Conservation (phyloP, 1,284 basidiomycete genomes). For the Cryptococcus sp. region DNA sequence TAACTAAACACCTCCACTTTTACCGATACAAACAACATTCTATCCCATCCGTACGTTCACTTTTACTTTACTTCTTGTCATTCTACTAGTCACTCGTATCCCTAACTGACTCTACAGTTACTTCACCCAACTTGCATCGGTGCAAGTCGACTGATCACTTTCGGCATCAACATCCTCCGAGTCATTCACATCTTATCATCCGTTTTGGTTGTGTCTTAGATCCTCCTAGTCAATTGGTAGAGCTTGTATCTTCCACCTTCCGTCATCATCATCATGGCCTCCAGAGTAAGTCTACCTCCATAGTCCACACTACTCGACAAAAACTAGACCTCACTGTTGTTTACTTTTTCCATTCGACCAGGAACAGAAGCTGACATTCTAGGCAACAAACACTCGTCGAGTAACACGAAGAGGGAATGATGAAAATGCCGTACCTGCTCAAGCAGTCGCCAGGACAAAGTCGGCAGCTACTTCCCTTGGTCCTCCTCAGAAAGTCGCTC, state of each 20-base stretch:
- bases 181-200: too few species aligned
- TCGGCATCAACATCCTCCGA: too few species aligned
- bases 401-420: slow-evolving; percentile 34
- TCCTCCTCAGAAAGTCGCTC: slow-evolving; percentile 22
- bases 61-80: too few species aligned
- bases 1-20: too few species aligned
- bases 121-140: too few species aligned
- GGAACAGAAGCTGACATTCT: background rate
- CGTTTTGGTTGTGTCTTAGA: too few species aligned
- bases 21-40: too few species aligned
- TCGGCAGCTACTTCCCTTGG: slow-evolving; percentile 28
- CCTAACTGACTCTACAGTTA: too few species aligned
- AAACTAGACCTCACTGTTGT: background rate
- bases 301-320: background rate
- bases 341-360: background rate
- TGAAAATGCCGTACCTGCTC: slow-evolving; percentile 41
- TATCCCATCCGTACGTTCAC: too few species aligned
- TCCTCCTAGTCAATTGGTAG: too few species aligned
- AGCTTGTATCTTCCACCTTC: background rate
- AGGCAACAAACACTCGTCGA: slow-evolving; percentile 22
- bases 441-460: slow-evolving; percentile 19
- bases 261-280: slow-evolving; percentile 18
- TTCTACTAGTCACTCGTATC: too few species aligned
- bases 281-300: slow-evolving; percentile 16
- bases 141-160: too few species aligned